Base-by-base conservation (phyloP, 345 rosid species). In the Aquilaria yunnanensis region DNA sequence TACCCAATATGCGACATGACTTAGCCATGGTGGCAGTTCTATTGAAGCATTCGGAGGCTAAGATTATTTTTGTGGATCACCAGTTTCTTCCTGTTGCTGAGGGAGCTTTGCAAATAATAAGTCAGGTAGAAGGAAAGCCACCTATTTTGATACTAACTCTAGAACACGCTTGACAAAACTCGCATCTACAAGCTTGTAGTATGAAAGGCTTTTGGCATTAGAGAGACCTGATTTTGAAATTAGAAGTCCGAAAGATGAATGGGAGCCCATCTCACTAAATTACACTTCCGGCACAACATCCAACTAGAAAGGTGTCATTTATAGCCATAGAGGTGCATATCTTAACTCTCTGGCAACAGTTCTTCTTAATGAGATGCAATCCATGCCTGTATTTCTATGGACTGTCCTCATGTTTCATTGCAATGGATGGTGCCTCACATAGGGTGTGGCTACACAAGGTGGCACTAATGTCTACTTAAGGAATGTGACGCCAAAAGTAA, bases 201-300 rank as follows among this genome's bases (percentile, higher is more conserved):
- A 82, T 55, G 85, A 77, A 60, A 58, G 70, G 51, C 68, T 82
- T 70, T 54, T 85, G 58, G 69, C 68, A 51, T 63, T 56, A 31
- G 90, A 85, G 55, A 75, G 66, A 53, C 63, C 43, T 6, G 71
- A 75, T 51, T 85, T 81, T 43, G 77, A 75, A 70, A 72, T 82
- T 48, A 78, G 56, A 65, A 54, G 74, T 10, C 85, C 85, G 2
- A 60, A 65, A 65, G 74, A 74, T 30, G 91, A 82, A 56, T 80
- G 78, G 70, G 85, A 85, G 33, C 83, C 87, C 9, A 80, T 85
- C 16, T 34, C 83, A 14, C 63, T 85, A 34, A 85, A 85, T 64
- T 82, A 82, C 58, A 85, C 88, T 69, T 85, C 88, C 0, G 91
- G 91, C 60, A 85, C 91, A 14, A 85, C 85, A 30, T 80, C 91